These are phyloP conservation scores for Stenocarpella maydis DNA, from an alignment of 2,329 filamentous ascomycete species.

Conservation along the genomic window DNA sequence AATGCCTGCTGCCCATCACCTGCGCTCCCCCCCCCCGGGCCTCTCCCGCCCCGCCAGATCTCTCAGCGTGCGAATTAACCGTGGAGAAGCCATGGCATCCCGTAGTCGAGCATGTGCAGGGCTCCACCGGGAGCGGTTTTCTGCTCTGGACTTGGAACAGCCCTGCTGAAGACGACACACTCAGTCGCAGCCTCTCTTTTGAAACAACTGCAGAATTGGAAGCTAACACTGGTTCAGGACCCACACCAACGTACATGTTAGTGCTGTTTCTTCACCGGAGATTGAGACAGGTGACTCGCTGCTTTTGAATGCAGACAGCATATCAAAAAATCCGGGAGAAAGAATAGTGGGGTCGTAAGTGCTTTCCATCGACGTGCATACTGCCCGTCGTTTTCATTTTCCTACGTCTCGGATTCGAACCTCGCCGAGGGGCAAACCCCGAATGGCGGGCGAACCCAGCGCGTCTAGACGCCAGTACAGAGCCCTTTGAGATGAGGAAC, in stretches of 20 bases:
- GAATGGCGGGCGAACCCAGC: conserved; percentile 18
- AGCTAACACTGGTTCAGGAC: conserved; percentile 31
- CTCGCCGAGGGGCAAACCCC: conserved; percentile 21
- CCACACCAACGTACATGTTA: conserved; percentile 32
- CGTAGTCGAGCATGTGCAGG: conserved; percentile 10
- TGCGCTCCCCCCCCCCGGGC: background rate
- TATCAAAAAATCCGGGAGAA: too few species aligned
- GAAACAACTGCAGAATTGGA: conserved; percentile 26
- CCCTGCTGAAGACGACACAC: conserved; percentile 20
- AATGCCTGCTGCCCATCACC: background rate
- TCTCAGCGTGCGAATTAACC: conserved; percentile 10
- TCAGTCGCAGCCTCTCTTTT: conserved; percentile 21
- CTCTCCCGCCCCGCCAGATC: background rate
- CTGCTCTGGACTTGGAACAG: conserved; percentile 15
- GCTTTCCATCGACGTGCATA: conserved; percentile 24
- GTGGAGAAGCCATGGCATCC: conserved; percentile 29
- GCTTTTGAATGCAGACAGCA: too few species aligned
- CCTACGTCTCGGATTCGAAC: conserved; percentile 28
- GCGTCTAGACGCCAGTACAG: conserved; percentile 1
- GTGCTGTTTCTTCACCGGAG: conserved; percentile 32
- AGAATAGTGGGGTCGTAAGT: too few species aligned
- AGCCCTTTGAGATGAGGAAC: background rate
- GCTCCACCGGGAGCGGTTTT: conserved; percentile 5
- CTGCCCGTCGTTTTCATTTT: conserved; percentile 18
- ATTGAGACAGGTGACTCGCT: too few species aligned